These are phyloP conservation scores for Pleodorina starrii DNA, from an alignment of 139 green algal species.

Conservation along the genomic window DNA sequence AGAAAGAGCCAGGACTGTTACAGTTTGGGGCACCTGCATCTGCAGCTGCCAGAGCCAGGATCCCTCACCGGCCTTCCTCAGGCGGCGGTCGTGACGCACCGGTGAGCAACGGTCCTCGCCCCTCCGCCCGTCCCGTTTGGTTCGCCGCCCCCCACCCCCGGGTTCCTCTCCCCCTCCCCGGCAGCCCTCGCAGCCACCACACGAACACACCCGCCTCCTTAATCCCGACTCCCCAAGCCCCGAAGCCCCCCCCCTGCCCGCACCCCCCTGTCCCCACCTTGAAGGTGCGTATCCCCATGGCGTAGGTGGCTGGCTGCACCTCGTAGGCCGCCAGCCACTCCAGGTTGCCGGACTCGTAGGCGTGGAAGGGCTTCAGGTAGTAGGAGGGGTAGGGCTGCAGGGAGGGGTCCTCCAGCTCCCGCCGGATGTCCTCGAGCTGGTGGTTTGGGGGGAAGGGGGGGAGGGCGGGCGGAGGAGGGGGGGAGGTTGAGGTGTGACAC, in stretches of 20 bases:
- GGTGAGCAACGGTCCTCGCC: too few species aligned
- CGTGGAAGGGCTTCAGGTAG: constrained; percentile 87
- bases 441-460: not conserved
- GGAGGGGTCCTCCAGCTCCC: constrained; percentile 65
- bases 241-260: not conserved
- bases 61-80: too few species aligned
- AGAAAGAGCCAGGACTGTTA: too few species aligned
- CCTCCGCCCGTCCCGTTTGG: too few species aligned
- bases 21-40: too few species aligned
- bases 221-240: not conserved
- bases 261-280: constrained; percentile 30
- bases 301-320: constrained; percentile 77
- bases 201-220: not conserved
- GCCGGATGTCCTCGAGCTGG: constrained; percentile 64
- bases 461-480: not conserved
- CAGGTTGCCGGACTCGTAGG: constrained; percentile 71
- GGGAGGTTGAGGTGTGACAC: not conserved
- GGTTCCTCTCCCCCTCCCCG: too few species aligned
- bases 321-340: constrained; percentile 80
- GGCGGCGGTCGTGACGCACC: too few species aligned
- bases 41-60: too few species aligned
- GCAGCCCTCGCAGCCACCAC: too few species aligned
- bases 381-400: constrained; percentile 81
- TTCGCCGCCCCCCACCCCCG: too few species aligned
- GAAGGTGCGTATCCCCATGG: constrained; percentile 80